Conservation (phyloP, 192 early-diverging fungal genomes). For the Coemansia sp. region DNA sequence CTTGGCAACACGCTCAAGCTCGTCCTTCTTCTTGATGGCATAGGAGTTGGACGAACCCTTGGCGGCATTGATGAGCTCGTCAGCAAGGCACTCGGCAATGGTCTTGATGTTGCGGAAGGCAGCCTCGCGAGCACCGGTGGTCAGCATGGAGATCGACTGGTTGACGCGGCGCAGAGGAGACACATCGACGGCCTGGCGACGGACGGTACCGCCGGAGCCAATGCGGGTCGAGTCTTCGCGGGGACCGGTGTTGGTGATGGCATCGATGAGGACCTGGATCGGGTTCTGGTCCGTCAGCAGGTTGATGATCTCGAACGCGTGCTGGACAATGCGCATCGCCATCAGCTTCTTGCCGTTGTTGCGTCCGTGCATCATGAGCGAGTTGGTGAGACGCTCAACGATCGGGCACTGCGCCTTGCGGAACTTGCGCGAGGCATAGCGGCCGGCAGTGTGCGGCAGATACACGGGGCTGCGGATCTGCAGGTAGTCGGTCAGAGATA, state of each 20-base stretch:
- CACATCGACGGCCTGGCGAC: constrained; percentile 99
- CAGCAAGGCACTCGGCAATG: constrained; percentile 98
- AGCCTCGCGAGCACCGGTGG: constrained; percentile 95
- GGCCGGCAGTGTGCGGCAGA: constrained; percentile 97
- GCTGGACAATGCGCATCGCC: constrained; percentile 98
- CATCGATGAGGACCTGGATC: constrained; percentile 96
- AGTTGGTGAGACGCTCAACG: constrained; percentile 97
- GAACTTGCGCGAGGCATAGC: constrained; percentile 96
- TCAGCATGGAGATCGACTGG: constrained; percentile 92
- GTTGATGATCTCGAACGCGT: constrained; percentile 99
- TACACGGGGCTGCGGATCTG: constrained; percentile 91
- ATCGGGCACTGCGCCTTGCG: constrained; percentile 99
- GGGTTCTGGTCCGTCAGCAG: constrained; percentile 98
- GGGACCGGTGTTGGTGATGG: constrained; percentile 98
- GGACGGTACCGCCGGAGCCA: constrained; percentile 94
- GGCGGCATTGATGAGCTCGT: constrained; percentile 99
- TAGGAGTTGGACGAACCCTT: constrained; percentile 99
- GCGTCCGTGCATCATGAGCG: constrained; percentile 99
- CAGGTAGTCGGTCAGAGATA: constrained; percentile 89
- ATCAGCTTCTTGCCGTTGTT: constrained; percentile 99
- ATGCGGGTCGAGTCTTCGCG: constrained; percentile 99
- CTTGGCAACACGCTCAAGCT: constrained; percentile 75
- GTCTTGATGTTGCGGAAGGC: constrained; percentile 99
- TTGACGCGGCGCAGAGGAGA: constrained; percentile 97
- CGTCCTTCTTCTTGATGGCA: constrained; percentile 99